Conservation (phyloP, 306 rosid genomes). For the Cicer chorassanicum region DNA sequence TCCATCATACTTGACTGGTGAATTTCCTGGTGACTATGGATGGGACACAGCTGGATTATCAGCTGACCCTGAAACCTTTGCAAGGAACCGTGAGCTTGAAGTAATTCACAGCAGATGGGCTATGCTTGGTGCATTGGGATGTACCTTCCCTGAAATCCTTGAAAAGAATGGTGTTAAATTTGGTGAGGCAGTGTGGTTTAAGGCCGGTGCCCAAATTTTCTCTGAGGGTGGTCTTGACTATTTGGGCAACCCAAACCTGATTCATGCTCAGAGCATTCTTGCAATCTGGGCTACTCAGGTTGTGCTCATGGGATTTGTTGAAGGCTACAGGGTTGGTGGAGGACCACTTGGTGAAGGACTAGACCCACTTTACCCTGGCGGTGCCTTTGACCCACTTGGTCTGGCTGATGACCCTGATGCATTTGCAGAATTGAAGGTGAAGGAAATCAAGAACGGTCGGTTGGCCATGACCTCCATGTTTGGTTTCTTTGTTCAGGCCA, state of each 20-base stretch:
- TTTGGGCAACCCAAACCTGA: constrained; percentile 90
- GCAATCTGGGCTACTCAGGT: constrained; percentile 96
- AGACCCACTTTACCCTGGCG: constrained; percentile 96
- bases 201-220: constrained; percentile 94
- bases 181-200: constrained; percentile 97
- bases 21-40: constrained; percentile 94
- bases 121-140: constrained; percentile 91
- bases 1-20: constrained; percentile 92
- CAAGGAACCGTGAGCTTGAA: constrained; percentile 91
- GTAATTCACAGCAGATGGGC: constrained; percentile 95
- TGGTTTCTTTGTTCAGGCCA: constrained; percentile 96
- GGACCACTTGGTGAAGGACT: constrained; percentile 98
- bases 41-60: constrained; percentile 98
- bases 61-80: constrained; percentile 96
- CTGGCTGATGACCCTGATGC: constrained; percentile 95
- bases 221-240: constrained; percentile 95
- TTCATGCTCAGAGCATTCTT: constrained; percentile 95
- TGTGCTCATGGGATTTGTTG: constrained; percentile 92
- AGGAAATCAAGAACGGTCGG: constrained; percentile 85
- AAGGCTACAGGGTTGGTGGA: constrained; percentile 94
- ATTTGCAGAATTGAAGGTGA: constrained; percentile 95
- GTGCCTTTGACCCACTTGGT: constrained; percentile 95
- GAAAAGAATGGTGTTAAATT: constrained; percentile 87
- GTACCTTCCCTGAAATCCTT: constrained; percentile 83
- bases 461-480: constrained; percentile 95